phyloP scores from a whole-genome alignment of 2,329 filamentous ascomycete genomes.

The Claviceps humidiphila region DNA sequence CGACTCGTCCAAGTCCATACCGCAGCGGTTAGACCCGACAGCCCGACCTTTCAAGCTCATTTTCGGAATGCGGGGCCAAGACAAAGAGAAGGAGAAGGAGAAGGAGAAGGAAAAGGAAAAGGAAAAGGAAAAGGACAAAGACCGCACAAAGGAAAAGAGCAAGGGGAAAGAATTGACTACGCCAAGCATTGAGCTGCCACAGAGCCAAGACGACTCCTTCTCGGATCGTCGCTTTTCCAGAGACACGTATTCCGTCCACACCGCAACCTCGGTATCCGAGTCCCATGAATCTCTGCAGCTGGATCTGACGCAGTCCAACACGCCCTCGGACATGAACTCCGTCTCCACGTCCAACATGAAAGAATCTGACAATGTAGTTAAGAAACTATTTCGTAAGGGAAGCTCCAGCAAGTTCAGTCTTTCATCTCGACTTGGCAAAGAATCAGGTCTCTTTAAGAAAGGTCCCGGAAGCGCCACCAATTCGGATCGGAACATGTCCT shows the following conservation, averaged over 20 bases:
- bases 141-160: slow-evolving; percentile 22
- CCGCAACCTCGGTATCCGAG: slow-evolving; percentile 45
- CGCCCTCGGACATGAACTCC: slow-evolving; percentile 38
- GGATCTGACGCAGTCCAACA: slow-evolving; percentile 42
- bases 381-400: slow-evolving; percentile 51
- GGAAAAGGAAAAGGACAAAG: slow-evolving; percentile 12
- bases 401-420: slow-evolving; percentile 54
- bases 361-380: slow-evolving; percentile 43
- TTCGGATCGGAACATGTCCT: slow-evolving; percentile 42
- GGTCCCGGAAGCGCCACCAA: slow-evolving; percentile 42
- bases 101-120: slow-evolving; percentile 11
- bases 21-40: slow-evolving; percentile 64
- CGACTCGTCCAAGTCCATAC: slow-evolving; percentile 27
- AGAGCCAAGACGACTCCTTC: slow-evolving; percentile 32
- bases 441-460: slow-evolving; percentile 44
- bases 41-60: slow-evolving; percentile 80
- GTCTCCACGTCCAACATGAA: slow-evolving; percentile 27
- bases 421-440: slow-evolving; percentile 41
- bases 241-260: slow-evolving; percentile 43
- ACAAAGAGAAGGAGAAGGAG: slow-evolving; percentile 12
- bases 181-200: slow-evolving; percentile 24
- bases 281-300: slow-evolving; percentile 45
- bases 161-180: slow-evolving; percentile 25
- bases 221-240: slow-evolving; percentile 41
- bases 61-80: slow-evolving; percentile 31